phyloP scores from a whole-genome alignment of 257 asterid genomes.

The Echites panduratus region DNA sequence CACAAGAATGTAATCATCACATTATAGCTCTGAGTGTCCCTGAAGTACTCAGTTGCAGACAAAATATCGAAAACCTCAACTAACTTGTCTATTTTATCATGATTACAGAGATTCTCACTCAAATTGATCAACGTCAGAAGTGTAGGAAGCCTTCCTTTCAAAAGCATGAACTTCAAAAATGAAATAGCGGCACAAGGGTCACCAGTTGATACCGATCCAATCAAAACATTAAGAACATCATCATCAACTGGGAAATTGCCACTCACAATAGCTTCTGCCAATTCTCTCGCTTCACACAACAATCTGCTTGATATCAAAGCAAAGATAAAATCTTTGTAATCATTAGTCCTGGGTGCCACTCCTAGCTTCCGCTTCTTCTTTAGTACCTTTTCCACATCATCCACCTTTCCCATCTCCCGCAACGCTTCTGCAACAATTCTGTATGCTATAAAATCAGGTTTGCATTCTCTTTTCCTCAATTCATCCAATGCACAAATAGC shows the following conservation, averaged over 20 bases:
- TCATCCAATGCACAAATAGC: slow-evolving; percentile 54
- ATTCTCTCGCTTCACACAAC: slow-evolving; percentile 54
- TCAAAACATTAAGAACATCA: slow-evolving; percentile 59
- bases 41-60: slow-evolving; percentile 48
- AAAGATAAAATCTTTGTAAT: slow-evolving; percentile 51
- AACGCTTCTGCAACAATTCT: slow-evolving; percentile 72
- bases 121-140: slow-evolving; percentile 50
- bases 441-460: slow-evolving; percentile 88
- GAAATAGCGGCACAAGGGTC: slow-evolving; percentile 54
- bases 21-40: slow-evolving; percentile 48
- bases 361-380: slow-evolving; percentile 90
- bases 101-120: slow-evolving; percentile 65
- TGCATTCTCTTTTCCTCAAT: slow-evolving; percentile 64
- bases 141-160: slow-evolving; percentile 47
- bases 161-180: slow-evolving; percentile 68
- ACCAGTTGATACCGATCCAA: slow-evolving; percentile 59
- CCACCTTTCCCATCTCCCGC: slow-evolving; percentile 44
- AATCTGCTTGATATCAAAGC: slow-evolving; percentile 57
- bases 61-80: slow-evolving; percentile 50
- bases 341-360: slow-evolving; percentile 69
- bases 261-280: slow-evolving; percentile 64
- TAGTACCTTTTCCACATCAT: slow-evolving; percentile 48
- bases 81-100: slow-evolving; percentile 45
- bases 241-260: slow-evolving; percentile 82
- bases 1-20: slow-evolving; percentile 64